Evolutionary conservation across 257 asterid genomes (phyloP), one percentile per base, ranked within the genome.

Genomic region (Jacaranda copaia): DNA sequence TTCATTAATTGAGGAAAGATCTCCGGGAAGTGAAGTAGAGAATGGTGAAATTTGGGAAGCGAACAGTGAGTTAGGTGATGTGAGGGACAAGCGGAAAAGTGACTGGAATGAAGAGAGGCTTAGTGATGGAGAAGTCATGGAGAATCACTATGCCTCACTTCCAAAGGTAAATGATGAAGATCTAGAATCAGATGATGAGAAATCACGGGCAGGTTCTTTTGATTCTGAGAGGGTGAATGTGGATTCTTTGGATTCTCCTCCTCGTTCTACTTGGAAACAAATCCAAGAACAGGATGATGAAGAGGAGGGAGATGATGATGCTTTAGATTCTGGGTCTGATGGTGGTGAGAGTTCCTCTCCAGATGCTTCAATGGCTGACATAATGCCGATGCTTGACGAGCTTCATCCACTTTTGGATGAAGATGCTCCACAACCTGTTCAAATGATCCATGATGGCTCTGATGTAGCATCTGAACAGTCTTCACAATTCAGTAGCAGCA

Each of bases 331-430:
- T 2, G 97, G 80, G 20, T 89, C 96, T n/a, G 96, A 91, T 79
- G 77, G 80, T 39, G 90, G 87, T 0, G 99, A 91, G 87, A 91
- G 96, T 81, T 93, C 97, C 49, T 95, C 99, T 72, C 97, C 99
- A 0, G 98, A 90, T 71, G 98, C 96, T 53, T 95, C 99, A n/a
- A 85, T 93, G 91, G 87, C 92, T 56, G 99, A 89, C 81, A 91
- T 95, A 48, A 89, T 91, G 76, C 99, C 99, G 2, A 88, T 95
- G 90, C 97, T 95, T 15, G 96, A 93, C 58, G 99, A 95, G 87
- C 98, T 95, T 68, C 97, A 93, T 68, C 99, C 99, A 1, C 96
- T 95, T 69, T 83, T 95, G 49, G 98, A 87, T 61, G 96, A 89
- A 72, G 97, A 89, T 8, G 72, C 78, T n/a, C 86, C 92, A 4